A percentile compares a stretch with the other conserved stretches of the same genome.
Conservation (phyloP, 2,329 filamentous ascomycete species). For the Aspergillus phoenicis region DNA sequence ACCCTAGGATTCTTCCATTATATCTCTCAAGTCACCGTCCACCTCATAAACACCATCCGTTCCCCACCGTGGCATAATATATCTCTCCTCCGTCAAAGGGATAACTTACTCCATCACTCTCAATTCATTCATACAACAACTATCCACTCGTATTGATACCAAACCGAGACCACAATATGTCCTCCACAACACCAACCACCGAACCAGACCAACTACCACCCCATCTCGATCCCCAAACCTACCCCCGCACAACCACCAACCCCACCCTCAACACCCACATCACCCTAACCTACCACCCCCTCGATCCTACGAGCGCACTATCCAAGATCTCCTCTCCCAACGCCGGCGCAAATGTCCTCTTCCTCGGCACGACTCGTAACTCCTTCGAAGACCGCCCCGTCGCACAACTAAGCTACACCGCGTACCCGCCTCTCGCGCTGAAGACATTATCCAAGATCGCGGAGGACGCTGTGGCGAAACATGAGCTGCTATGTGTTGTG, state of each 20-base stretch:
- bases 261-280: constrained; percentile 42
- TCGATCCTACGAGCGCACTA: constrained; percentile 40
- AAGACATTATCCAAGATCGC: constrained; percentile 45
- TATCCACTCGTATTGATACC: not conserved
- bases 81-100: not conserved
- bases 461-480: constrained; percentile 53
- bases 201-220: constrained; percentile 22
- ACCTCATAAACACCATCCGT: too few species aligned
- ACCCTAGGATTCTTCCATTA: too few species aligned
- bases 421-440: constrained; percentile 46
- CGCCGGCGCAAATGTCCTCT: constrained; percentile 50
- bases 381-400: constrained; percentile 46
- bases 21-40: too few species aligned
- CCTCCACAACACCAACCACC: not conserved
- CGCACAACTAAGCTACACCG: constrained; percentile 48
- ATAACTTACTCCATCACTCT: not conserved
- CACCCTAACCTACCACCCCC: constrained; percentile 45
- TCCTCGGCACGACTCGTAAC: constrained; percentile 50
- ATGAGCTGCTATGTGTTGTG: constrained; percentile 71
- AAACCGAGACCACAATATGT: not conserved
- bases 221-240: constrained; percentile 44
- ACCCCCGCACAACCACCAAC: constrained; percentile 40
- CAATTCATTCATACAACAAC: not conserved
- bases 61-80: not conserved
- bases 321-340: constrained; percentile 42